These are phyloP conservation scores for Mantamonas sphyraenae DNA, from an alignment of 78 protist genomes.

Conservation along the genomic window DNA sequence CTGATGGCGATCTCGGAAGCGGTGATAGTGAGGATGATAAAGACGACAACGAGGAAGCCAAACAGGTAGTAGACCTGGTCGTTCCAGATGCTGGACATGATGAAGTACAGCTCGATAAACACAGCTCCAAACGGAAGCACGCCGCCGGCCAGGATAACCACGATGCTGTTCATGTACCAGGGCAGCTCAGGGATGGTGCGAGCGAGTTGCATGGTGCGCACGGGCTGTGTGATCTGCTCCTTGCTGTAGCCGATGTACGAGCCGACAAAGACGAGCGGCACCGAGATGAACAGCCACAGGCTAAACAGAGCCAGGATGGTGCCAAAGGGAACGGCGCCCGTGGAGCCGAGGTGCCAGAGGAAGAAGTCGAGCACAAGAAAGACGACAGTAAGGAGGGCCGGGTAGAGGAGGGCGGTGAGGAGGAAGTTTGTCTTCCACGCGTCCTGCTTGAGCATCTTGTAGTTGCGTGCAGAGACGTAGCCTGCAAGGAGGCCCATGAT, in stretches of 20 bases:
- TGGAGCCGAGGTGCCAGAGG: not conserved
- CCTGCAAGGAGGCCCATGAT: constrained; percentile 49
- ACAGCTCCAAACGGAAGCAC: constrained; percentile 63
- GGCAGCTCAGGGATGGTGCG: too few species aligned
- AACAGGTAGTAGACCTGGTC: constrained; percentile 56
- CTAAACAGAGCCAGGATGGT: not conserved
- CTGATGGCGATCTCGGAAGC: constrained; percentile 25
- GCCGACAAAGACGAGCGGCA: constrained; percentile 15
- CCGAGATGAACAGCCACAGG: not conserved
- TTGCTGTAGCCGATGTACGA: constrained; percentile 1
- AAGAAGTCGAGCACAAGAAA: too few species aligned
- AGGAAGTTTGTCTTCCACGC: constrained; percentile 69
- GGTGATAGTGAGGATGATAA: constrained; percentile 14
- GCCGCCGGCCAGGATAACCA: constrained; percentile 14
- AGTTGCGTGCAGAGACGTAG: constrained; percentile 67
- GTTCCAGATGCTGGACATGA: constrained; percentile 50
- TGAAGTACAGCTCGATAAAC: constrained; percentile 69
- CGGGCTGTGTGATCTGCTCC: not conserved
- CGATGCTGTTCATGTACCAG: too few species aligned
- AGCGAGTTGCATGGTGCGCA: too few species aligned
- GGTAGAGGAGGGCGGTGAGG: too few species aligned
- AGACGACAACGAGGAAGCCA: constrained; percentile 45
- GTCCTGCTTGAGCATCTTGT: constrained; percentile 60
- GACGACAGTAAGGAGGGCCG: too few species aligned
- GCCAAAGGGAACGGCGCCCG: constrained; percentile 1